Conservation (phyloP, 2,329 filamentous ascomycete species). For the Ophioceras dolichostomum region DNA sequence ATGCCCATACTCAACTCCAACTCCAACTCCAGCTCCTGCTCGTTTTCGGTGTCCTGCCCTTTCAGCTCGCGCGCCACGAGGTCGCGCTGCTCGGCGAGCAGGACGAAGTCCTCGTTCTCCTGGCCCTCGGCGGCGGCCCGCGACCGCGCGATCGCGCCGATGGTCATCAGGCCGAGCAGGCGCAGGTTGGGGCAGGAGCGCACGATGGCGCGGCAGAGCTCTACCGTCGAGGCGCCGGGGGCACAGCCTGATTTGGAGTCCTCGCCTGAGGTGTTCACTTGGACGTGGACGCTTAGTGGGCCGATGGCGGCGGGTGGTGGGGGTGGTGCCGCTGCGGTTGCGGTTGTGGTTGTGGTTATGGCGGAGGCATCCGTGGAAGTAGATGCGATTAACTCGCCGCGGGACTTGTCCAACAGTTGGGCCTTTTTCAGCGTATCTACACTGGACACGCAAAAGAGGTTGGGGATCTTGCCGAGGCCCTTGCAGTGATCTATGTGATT, state of each 20-base stretch:
- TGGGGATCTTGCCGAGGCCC: constrained; percentile 71
- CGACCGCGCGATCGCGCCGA: constrained; percentile 84
- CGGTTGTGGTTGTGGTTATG: background rate
- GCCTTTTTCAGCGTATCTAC: constrained; percentile 86
- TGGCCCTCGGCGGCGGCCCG: constrained; percentile 58
- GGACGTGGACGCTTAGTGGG: constrained; percentile 68
- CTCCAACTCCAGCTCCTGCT: constrained; percentile 58
- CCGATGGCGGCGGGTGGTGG: too few species aligned
- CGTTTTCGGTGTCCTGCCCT: constrained; percentile 20
- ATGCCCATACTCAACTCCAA: constrained; percentile 97
- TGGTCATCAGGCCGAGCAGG: constrained; percentile 87
- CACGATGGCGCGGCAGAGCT: constrained; percentile 57
- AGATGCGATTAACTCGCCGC: constrained; percentile 41
- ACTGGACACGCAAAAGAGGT: constrained; percentile 84
- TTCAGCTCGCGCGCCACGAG: constrained; percentile 51
- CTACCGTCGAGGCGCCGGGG: constrained; percentile 48
- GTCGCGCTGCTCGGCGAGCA: constrained; percentile 58
- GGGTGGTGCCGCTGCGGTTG: constrained; percentile 6
- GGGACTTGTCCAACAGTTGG: constrained; percentile 63
- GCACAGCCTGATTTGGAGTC: constrained; percentile 70
- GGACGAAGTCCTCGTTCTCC: constrained; percentile 85
- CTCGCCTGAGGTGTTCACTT: constrained; percentile 92
- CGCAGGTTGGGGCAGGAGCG: constrained; percentile 60
- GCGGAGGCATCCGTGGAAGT: constrained; percentile 8
- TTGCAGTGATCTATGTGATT: constrained; percentile 69